Evolutionary conservation across 768 basidiomycete genomes (phyloP).

Genomic region (Naganishia vishniacii): DNA sequence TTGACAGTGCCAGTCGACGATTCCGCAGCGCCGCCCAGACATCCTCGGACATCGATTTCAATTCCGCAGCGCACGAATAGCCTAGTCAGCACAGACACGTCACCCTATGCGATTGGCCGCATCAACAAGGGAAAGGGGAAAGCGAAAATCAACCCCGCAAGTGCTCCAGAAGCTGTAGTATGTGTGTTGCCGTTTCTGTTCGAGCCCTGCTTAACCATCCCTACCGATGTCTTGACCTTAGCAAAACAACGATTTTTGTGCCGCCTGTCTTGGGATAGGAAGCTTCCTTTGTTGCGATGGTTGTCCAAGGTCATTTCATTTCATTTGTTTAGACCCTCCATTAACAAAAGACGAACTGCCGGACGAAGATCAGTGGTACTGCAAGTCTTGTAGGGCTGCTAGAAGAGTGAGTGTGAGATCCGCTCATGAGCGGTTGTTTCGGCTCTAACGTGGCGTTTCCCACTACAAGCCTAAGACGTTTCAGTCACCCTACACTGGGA

Average conservation of each 20-base stretch:
- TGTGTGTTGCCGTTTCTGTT: background rate
- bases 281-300: conserved; percentile 94
- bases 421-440: too few species aligned
- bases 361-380: conserved; percentile 55
- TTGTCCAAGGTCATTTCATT: conserved; percentile 90
- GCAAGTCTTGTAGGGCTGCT: conserved; percentile 52
- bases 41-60: conserved; percentile 15
- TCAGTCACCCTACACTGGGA: conserved; percentile 13
- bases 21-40: background rate
- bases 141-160: conserved; percentile 1
- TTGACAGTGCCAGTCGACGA: background rate
- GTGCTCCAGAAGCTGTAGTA: background rate
- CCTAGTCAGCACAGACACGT: conserved; percentile 24
- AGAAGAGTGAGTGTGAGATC: conserved; percentile 47
- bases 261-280: conserved; percentile 55
- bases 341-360: conserved; percentile 81
- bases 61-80: conserved; percentile 12
- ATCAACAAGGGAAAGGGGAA: conserved; percentile 25
- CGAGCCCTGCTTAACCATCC: background rate
- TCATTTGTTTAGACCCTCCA: conserved; percentile 94
- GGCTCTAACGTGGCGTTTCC: too few species aligned
- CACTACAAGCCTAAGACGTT: background rate
- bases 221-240: conserved; percentile 26
- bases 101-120: conserved; percentile 23
- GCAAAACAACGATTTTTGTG: conserved; percentile 53